phyloP scores from a whole-genome alignment of 1,284 basidiomycete genomes.

The Entoloma clypeatum region DNA sequence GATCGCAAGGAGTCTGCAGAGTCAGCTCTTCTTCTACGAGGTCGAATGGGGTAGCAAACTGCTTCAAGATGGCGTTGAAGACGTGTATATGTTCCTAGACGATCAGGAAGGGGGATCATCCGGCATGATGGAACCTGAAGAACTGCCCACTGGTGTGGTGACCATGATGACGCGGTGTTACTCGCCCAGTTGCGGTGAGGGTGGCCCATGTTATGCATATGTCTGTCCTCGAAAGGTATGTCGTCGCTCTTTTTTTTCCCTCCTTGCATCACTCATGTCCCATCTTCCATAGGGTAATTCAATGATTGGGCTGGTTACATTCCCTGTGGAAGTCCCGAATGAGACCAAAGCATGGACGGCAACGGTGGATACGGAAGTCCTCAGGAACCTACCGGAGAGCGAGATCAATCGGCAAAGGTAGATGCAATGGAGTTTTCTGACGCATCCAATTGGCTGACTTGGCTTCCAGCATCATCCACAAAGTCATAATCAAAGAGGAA shows the following conservation, averaged over 20 bases:
- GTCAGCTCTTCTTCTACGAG: slow-evolving; percentile 94
- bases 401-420: slow-evolving; percentile 86
- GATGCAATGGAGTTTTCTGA: slow-evolving; percentile 10
- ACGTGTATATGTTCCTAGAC: slow-evolving; percentile 95
- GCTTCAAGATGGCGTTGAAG: slow-evolving; percentile 87
- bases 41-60: slow-evolving; percentile 91
- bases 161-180: slow-evolving; percentile 84
- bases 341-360: slow-evolving; percentile 14
- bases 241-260: slow-evolving; percentile 2
- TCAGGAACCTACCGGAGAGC: slow-evolving; percentile 65
- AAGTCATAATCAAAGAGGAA: slow-evolving; percentile 87
- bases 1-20: slow-evolving; percentile 86
- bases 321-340: slow-evolving; percentile 14
- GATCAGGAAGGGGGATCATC: slow-evolving; percentile 74
- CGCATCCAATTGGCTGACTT: too few relatives aligned
- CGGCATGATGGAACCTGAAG: slow-evolving; percentile 67
- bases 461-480: slow-evolving; percentile 90
- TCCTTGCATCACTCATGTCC: not conserved
- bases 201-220: slow-evolving; percentile 63
- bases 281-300: slow-evolving; percentile 13
- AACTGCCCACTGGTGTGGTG: slow-evolving; percentile 82
- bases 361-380: slow-evolving; percentile 41
- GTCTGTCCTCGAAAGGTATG: slow-evolving; percentile 66
- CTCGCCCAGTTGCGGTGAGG: slow-evolving; percentile 72
- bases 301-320: slow-evolving; percentile 14